Base-by-base conservation (phyloP, 2,329 filamentous ascomycete genomes). In the Coleophoma eucalyptorum region DNA sequence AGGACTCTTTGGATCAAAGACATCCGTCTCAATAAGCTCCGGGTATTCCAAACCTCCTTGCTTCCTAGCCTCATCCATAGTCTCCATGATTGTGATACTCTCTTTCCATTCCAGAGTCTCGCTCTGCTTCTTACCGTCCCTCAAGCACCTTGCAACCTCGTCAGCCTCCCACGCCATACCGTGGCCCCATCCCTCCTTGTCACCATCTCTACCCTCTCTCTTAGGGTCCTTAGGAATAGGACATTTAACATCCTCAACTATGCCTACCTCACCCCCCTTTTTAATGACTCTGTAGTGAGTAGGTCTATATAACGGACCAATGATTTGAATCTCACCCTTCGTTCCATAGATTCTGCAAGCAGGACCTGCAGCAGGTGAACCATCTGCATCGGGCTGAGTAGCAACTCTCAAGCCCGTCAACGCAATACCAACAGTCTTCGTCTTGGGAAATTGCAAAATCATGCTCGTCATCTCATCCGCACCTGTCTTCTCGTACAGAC, bases 111-210 rank as follows among this genome's bases (percentile, higher is more conserved):
- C 72, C 65, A 86, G 67, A 3, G 70, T 71, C 54, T 79, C 75
- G 54, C 84, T 83, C 67, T 88, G 79, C 55, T 81, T 70, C 62
- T 79, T 78, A 6, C 83, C 82, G 65, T 86, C 83, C 51, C 79
- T 71, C 46, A 88, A 60, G 53, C 83, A 84, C 45, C 79, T 74
- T 13, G 79, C 85, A 48, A 76, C 81, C 69, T 86, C 84, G 65
- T 87, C 84, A 1, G 85, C 85, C 64, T 87, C 84, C 81, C 81
- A 88, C 64, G 81, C 86, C 83, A 87, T 86, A 1, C 84, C 84
- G 50, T 82, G 79, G 1, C 83, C 84, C 59, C 75, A 63, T 3
- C 51, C 52, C 16, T 48, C 40, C 8, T 48, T 45, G 38, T 45
- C 34, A 15, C 50, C 49, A 12, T 49, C 18, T 32, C 44, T 48